Evolutionary conservation across 2,329 filamentous ascomycete genomes (phyloP).

Genomic region (Clonostachys rosea): DNA sequence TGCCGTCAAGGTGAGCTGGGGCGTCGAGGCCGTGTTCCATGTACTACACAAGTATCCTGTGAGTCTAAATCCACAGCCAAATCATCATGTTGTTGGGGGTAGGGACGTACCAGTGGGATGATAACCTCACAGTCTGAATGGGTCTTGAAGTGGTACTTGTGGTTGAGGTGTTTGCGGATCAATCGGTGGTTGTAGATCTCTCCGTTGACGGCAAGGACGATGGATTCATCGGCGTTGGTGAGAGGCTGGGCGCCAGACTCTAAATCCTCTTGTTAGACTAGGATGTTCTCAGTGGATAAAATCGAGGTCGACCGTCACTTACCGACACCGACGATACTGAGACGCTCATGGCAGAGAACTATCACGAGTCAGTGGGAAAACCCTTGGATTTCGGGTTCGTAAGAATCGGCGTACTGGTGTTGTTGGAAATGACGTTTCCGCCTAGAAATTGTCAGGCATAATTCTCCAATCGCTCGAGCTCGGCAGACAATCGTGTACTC

Average conservation of each 20-base stretch:
- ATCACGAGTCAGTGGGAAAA: slow-evolving; percentile 18
- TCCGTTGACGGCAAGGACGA: slow-evolving; percentile 95
- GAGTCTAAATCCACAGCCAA: background rate
- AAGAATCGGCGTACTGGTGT: slow-evolving; percentile 68
- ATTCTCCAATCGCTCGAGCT: too few species aligned
- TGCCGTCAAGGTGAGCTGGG: slow-evolving; percentile 91
- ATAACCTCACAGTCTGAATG: slow-evolving; percentile 98
- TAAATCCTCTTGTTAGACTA: slow-evolving; percentile 24
- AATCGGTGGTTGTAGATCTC: slow-evolving; percentile 99
- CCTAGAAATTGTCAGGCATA: slow-evolving; percentile 41
- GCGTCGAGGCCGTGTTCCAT: slow-evolving; percentile 88
- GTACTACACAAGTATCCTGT: slow-evolving; percentile 52
- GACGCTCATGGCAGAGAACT: slow-evolving; percentile 95
- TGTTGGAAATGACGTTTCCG: slow-evolving; percentile 83
- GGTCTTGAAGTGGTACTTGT: slow-evolving; percentile 93
- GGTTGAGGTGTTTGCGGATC: slow-evolving; percentile 81
- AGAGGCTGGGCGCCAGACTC: slow-evolving; percentile 95
- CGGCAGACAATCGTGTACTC: slow-evolving; percentile 34
- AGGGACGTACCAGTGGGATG: slow-evolving; percentile 75
- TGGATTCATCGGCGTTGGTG: slow-evolving; percentile 81
- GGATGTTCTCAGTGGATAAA: slow-evolving; percentile 1
- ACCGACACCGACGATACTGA: slow-evolving; percentile 97
- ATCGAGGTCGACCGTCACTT: slow-evolving; percentile 27
- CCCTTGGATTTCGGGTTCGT: background rate
- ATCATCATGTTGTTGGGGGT: background rate